Evolutionary conservation across 768 basidiomycete species (phyloP).

Genomic region (Ramaria sp.): DNA sequence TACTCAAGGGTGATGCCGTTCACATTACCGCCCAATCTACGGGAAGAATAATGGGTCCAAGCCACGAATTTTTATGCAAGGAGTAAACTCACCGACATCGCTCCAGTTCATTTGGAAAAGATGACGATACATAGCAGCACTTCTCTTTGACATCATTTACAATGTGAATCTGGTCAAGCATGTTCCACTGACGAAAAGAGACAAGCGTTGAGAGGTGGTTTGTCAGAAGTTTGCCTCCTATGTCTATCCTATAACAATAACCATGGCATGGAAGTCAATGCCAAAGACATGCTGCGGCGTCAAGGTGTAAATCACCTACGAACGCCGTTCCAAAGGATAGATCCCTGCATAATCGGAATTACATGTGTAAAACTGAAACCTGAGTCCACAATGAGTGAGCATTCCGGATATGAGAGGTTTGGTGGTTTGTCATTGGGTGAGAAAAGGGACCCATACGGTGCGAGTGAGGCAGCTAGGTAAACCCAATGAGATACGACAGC

Average conservation of each 20-base stretch:
- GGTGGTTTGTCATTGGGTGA: conserved; percentile 22
- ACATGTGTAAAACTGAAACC: conserved; percentile 95
- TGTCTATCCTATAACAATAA: conserved; percentile 60
- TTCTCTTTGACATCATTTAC: conserved; percentile 88
- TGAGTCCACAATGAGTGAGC: conserved; percentile 73
- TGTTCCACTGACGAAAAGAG: conserved; percentile 94
- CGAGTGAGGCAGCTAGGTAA: conserved; percentile 60
- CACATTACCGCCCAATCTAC: conserved; percentile 37
- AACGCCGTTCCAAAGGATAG: conserved; percentile 70
- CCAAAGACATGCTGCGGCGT: background rate
- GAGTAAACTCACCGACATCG: conserved; percentile 53
- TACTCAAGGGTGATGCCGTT: conserved; percentile 78
- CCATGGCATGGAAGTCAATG: background rate
- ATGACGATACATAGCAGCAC: conserved; percentile 71
- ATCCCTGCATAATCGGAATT: conserved; percentile 67
- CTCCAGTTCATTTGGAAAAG: conserved; percentile 68
- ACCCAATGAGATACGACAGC: background rate
- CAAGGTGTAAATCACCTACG: conserved; percentile 45
- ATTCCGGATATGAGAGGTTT: conserved; percentile 50
- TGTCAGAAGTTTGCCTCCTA: conserved; percentile 91
- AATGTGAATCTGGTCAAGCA: conserved; percentile 95
- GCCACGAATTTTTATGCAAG: conserved; percentile 1
- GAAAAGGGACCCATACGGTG: conserved; percentile 70
- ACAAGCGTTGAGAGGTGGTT: conserved; percentile 92
- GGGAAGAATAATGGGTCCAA: background rate